These are phyloP conservation scores for Pseudogymnoascus sp. DNA, from an alignment of 2,329 filamentous ascomycete genomes.

Conservation along the genomic window DNA sequence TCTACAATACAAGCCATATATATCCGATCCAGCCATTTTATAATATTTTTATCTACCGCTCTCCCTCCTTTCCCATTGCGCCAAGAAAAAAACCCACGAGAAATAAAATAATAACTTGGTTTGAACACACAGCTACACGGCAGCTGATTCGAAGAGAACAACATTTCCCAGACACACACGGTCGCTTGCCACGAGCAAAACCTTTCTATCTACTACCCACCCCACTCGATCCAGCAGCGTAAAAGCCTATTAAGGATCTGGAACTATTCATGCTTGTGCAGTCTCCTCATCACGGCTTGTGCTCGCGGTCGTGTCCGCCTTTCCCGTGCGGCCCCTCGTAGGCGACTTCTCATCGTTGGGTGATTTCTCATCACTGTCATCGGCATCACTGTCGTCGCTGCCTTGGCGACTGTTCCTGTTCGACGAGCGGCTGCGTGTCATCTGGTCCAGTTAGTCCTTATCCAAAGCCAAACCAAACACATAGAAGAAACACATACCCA, in stretches of 20 bases:
- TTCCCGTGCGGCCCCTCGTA: neutral
- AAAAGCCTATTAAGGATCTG: neutral
- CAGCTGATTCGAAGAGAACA: neutral
- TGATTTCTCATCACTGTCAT: conserved; percentile 30
- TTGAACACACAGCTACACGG: conserved; percentile 2
- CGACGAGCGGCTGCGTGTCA: conserved; percentile 31
- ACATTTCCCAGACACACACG: neutral
- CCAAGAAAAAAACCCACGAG: neutral
- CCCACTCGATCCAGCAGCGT: neutral
- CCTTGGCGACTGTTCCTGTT: conserved; percentile 27
- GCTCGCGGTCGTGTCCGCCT: neutral
- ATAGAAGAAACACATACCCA: conserved; percentile 59
- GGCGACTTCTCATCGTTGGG: conserved; percentile 16
- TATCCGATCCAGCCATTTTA: conserved; percentile 8
- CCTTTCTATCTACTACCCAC: neutral
- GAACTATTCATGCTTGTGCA: neutral
- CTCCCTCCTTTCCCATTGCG: neutral
- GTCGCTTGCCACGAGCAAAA: neutral
- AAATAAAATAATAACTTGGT: neutral
- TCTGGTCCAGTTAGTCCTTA: conserved; percentile 20
- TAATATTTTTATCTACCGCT: conserved; percentile 10
- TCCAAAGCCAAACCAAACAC: neutral
- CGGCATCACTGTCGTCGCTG: conserved; percentile 30
- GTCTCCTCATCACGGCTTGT: neutral
- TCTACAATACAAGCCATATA: neutral